Percentiles rank a stretch among this genome's conserved stretches.
phyloP scores from a whole-genome alignment of 2,329 filamentous ascomycete genomes.

The Fusarium luffae region DNA sequence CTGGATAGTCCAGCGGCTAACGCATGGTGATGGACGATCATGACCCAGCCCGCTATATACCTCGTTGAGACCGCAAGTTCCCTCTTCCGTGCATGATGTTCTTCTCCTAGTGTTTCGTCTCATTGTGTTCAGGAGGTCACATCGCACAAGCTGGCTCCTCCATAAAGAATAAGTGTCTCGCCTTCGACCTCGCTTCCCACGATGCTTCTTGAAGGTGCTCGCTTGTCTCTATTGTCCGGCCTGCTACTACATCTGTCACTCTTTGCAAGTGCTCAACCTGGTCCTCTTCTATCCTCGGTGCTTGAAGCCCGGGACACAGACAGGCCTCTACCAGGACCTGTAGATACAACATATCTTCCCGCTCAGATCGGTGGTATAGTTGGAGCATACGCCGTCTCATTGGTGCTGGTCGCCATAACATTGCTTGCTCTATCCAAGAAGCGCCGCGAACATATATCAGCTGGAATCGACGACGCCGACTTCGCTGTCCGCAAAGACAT shows the following conservation, averaged over 20 bases:
- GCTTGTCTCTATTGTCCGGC: slow-evolving; percentile 44
- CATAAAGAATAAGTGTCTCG: slow-evolving; percentile 47
- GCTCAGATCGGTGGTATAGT: slow-evolving; percentile 86
- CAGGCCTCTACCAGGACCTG: slow-evolving; percentile 69
- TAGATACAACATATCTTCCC: slow-evolving; percentile 74
- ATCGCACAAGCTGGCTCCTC: slow-evolving; percentile 50
- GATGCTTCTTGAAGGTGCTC: slow-evolving; percentile 53
- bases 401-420: slow-evolving; percentile 77
- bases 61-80: slow-evolving; percentile 58
- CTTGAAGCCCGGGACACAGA: slow-evolving; percentile 56
- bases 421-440: slow-evolving; percentile 70
- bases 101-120: slow-evolving; percentile 64
- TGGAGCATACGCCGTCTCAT: slow-evolving; percentile 81
- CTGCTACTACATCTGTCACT: slow-evolving; percentile 46
- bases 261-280: slow-evolving; percentile 47
- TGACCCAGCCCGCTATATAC: slow-evolving; percentile 69
- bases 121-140: slow-evolving; percentile 57
- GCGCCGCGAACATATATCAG: slow-evolving; percentile 62
- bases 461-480: slow-evolving; percentile 64
- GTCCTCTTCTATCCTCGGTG: slow-evolving; percentile 45
- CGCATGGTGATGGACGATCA: slow-evolving; percentile 57
- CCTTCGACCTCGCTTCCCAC: slow-evolving; percentile 47
- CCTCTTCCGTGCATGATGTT: slow-evolving; percentile 56
- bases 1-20: slow-evolving; percentile 54
- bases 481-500: slow-evolving; percentile 49